Percentiles rank a stretch among this genome's conserved stretches.
Conservation (phyloP, 192 early-diverging fungal species). For the Lobosporangium transversale region DNA sequence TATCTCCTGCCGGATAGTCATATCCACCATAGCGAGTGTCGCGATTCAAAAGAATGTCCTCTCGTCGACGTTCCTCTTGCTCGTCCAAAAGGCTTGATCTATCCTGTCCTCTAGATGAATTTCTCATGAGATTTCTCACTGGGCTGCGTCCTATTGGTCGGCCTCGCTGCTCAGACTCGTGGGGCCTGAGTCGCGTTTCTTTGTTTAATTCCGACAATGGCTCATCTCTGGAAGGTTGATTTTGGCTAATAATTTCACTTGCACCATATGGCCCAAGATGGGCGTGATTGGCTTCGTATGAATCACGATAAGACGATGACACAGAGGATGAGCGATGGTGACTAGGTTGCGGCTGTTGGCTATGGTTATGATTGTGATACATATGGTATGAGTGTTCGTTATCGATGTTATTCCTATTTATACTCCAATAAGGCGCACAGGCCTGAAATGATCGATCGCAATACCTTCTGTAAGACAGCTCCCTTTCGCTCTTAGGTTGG, state of each 20-base stretch:
- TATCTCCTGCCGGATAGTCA: neutral
- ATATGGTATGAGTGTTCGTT: no score
- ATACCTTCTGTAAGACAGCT: constrained; percentile 6
- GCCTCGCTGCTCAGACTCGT: neutral
- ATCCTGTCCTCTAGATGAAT: no score
- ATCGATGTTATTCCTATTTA: no score
- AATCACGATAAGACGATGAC: constrained; percentile 8
- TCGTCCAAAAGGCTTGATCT: neutral
- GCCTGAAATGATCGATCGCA: no score
- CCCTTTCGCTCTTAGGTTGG: constrained; percentile 7
- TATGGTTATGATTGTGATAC: neutral
- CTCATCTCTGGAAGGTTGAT: no score
- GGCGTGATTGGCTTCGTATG: neutral
- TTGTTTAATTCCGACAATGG: neutral
- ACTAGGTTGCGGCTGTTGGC: neutral
- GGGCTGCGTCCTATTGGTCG: constrained; percentile 27
- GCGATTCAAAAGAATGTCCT: neutral
- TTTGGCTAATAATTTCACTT: no score
- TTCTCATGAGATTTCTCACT: constrained; percentile 24
- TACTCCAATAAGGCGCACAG: no score
- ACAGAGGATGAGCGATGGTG: constrained; percentile 16
- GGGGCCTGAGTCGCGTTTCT: constrained; percentile 19
- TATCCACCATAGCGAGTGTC: neutral
- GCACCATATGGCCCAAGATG: neutral
- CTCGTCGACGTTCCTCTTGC: neutral